Conservation (phyloP, 2,329 filamentous ascomycete species). For the Lecanicillium sp. region DNA sequence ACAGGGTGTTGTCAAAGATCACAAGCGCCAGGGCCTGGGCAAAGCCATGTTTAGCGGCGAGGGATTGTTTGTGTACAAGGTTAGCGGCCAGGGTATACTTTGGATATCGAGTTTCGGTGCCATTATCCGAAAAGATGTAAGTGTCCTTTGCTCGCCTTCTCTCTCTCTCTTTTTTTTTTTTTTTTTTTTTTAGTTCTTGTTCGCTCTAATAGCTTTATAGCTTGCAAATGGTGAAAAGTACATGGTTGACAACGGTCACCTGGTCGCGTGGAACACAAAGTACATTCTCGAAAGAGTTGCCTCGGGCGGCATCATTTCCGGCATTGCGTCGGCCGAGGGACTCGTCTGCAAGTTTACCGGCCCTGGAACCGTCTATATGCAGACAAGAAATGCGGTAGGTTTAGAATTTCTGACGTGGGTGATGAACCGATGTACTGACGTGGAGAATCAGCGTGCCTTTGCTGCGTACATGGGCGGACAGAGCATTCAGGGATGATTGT, state of each 20-base stretch:
- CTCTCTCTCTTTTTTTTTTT: background rate
- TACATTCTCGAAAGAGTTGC: conserved; percentile 86
- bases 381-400: conserved; percentile 76
- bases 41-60: conserved; percentile 95
- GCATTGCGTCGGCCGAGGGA: conserved; percentile 72
- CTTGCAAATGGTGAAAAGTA: conserved; percentile 70
- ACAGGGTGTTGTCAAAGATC: conserved; percentile 78
- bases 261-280: conserved; percentile 95
- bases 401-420: too few species aligned
- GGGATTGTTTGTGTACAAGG: conserved; percentile 83
- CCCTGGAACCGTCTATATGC: conserved; percentile 84
- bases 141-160: conserved; percentile 19
- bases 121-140: conserved; percentile 86
- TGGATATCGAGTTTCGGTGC: conserved; percentile 94
- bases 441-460: conserved; percentile 37
- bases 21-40: conserved; percentile 74
- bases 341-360: conserved; percentile 91
- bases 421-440: too few species aligned
- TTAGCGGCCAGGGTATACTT: conserved; percentile 69
- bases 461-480: conserved; percentile 43
- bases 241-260: conserved; percentile 84
- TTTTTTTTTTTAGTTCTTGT: background rate
- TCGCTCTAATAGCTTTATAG: conserved; percentile 24
- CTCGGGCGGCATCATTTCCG: conserved; percentile 88
- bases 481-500: conserved; percentile 20